Evolutionary conservation across 2,329 filamentous ascomycete species (phyloP), one percentile per base, ranked within the genome.

Genomic region (Cyphellophora attinorum): DNA sequence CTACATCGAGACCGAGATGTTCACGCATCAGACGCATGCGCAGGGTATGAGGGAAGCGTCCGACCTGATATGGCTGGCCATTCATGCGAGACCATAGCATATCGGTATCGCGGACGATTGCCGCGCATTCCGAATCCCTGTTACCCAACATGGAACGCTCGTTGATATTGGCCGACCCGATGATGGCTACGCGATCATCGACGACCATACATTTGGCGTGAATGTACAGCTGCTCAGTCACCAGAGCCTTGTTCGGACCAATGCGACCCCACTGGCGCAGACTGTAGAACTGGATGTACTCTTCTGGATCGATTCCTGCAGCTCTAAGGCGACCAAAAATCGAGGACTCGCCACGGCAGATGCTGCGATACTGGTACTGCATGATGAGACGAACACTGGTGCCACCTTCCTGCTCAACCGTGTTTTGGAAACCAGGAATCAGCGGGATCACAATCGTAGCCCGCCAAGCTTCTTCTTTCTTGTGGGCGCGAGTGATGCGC

Each of bases 371-470:
- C 59, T 98, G 91, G 54, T 88, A 95, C 59, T 93, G 86, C 74
- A 98, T 85, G 56, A 96, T 98, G 42, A 96, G 64, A 36, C 91
- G 79, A 27, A 98, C 83, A 60, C 88, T 95, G 21, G 85, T 94
- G 27, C 91, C 91, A 47, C 95, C 89, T 50, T 91, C 84, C 45
- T 85, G 80, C 48, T 94, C 86, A 13, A 98, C 89, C 0, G 86
- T 93, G 52, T 93, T 95, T 59, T 96, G 88, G 61, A 96, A 98
- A 2, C 91, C 91, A n/a, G 91, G 91, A 78, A 98, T 93, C 19
- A 98, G 68, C 1, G 91, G 91, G 39, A 98, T 93, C 42, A 96
- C 61, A 44, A 96, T 81, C 40, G 86, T 79, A 25, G 83, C 85
- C 44, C 84, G 79, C 91, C 91, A 98, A 35, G 85, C 78, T 56